Evolutionary conservation across 2,329 filamentous ascomycete genomes (phyloP).

Genomic region (Colletotrichum paranaense): DNA sequence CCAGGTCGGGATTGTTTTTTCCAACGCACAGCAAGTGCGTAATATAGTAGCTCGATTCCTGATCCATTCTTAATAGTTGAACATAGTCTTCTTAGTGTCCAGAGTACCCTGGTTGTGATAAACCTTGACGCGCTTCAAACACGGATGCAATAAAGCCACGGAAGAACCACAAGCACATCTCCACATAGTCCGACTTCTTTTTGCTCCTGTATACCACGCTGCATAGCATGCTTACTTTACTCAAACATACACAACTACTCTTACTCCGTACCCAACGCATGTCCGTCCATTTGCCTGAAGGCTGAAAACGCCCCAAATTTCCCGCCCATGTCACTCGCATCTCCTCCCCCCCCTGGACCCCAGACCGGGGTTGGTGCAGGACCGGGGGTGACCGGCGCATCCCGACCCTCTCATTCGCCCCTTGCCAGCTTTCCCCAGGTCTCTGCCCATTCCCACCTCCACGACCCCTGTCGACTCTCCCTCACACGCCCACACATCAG

Average conservation of each 20-base stretch:
- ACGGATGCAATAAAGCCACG: background rate
- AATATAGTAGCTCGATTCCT: background rate
- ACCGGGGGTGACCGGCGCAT: conserved; percentile 28
- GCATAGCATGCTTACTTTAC: background rate
- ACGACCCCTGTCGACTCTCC: conserved; percentile 18
- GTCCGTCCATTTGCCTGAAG: conserved; percentile 18
- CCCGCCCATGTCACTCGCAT: conserved; percentile 31
- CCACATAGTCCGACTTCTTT: background rate
- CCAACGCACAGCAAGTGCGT: background rate
- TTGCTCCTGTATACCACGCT: background rate
- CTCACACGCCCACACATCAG: conserved; percentile 25
- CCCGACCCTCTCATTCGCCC: conserved; percentile 26
- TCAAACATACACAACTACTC: background rate
- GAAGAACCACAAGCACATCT: background rate
- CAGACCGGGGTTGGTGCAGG: conserved; percentile 31
- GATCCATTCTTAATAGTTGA: background rate
- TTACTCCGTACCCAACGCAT: conserved; percentile 4
- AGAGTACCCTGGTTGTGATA: background rate
- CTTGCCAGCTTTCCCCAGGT: conserved; percentile 32
- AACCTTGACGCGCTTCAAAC: background rate
- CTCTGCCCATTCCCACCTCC: conserved; percentile 23
- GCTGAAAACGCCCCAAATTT: conserved; percentile 28
- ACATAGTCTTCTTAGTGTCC: background rate
- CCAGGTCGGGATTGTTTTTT: background rate
- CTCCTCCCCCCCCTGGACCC: conserved; percentile 25